Evolutionary conservation across 164 flowering plant genomes (phyloP).

Genomic region (Vitis labrusca): DNA sequence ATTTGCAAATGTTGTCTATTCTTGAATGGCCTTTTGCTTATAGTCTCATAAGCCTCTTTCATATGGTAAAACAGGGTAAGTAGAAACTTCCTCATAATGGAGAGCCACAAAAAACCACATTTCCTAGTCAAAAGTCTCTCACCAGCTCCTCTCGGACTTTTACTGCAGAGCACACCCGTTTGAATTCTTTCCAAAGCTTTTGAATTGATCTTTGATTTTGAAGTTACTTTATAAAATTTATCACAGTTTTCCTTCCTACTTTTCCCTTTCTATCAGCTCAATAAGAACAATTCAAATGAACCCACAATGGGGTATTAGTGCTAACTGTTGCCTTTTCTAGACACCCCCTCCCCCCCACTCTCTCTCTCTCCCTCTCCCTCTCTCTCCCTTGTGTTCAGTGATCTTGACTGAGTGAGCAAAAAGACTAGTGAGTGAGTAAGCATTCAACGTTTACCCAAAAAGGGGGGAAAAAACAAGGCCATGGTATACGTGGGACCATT

Average conservation of each 20-base stretch:
- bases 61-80: too few relatives aligned
- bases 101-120: too few relatives aligned
- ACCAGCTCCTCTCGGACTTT: not conserved
- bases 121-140: not conserved
- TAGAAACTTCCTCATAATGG: too few relatives aligned
- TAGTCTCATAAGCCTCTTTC: too few relatives aligned
- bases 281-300: not conserved
- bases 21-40: too few relatives aligned
- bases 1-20: too few relatives aligned
- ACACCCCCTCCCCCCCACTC: too few relatives aligned
- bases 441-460: slow-evolving; percentile 5
- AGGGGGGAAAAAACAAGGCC: not conserved
- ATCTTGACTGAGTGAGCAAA: slow-evolving; percentile 6
- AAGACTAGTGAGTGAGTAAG: not conserved
- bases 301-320: not conserved
- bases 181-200: not conserved
- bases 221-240: not conserved
- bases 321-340: too few relatives aligned
- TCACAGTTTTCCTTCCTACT: not conserved
- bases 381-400: not conserved
- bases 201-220: not conserved
- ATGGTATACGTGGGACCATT: not conserved
- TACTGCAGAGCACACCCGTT: not conserved
- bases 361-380: too few relatives aligned
- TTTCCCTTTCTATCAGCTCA: not conserved